Percentiles rank a stretch among this genome's conserved stretches.
Evolutionary conservation across 2,329 filamentous ascomycete genomes (phyloP).

Genomic region (Coleophoma cylindrospora): DNA sequence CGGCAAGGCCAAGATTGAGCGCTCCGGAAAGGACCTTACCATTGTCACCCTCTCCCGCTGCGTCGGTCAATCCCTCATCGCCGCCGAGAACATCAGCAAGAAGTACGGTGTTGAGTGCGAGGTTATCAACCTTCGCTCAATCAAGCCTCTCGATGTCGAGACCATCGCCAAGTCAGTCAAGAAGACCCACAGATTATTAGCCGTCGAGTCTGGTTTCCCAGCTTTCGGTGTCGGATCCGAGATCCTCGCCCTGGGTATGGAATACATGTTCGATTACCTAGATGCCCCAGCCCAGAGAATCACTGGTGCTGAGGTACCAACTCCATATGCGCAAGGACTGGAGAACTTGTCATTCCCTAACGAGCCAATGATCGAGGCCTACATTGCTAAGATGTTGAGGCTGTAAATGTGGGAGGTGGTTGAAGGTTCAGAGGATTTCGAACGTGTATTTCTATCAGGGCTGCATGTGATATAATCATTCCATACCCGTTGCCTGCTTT

Average conservation of each 20-base stretch:
- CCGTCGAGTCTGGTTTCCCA: constrained; percentile 93
- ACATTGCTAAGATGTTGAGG: constrained; percentile 82
- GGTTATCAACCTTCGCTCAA: constrained; percentile 95
- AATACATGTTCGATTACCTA: constrained; percentile 98
- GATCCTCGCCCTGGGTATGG: constrained; percentile 90
- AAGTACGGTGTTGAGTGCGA: constrained; percentile 95
- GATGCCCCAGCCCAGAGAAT: constrained; percentile 89
- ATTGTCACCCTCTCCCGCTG: constrained; percentile 93
- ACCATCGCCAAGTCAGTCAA: constrained; percentile 95
- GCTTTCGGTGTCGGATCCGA: constrained; percentile 90
- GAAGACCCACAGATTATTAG: constrained; percentile 92
- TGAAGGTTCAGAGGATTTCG: neutral
- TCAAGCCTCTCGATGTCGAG: constrained; percentile 96
- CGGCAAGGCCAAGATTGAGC: constrained; percentile 99
- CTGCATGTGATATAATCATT: constrained; percentile 3
- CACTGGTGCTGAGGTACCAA: constrained; percentile 95
- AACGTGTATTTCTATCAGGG: constrained; percentile 1
- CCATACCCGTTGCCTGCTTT: neutral
- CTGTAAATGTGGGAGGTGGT: constrained; percentile 44
- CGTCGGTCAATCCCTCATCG: constrained; percentile 84
- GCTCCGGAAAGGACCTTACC: constrained; percentile 90
- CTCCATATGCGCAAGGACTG: constrained; percentile 86
- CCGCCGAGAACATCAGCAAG: constrained; percentile 87
- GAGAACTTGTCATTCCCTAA: constrained; percentile 96
- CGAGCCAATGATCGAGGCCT: constrained; percentile 80